Evolutionary conservation across 73 alveolate genomes (phyloP).

Genomic region (Diophrys appendiculata): DNA sequence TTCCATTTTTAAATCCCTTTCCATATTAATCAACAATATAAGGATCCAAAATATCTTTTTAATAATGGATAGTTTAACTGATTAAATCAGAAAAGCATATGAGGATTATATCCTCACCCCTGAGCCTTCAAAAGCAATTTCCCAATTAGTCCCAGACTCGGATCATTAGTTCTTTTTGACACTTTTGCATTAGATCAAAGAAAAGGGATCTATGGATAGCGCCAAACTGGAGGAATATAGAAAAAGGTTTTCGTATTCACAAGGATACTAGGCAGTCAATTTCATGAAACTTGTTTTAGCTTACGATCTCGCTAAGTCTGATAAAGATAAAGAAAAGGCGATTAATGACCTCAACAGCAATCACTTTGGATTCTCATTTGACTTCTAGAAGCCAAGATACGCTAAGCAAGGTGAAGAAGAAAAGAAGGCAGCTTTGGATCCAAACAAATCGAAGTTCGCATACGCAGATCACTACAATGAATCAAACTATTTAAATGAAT

Average conservation of each 20-base stretch:
- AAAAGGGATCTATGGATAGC: too few species aligned
- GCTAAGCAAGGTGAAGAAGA: not conserved
- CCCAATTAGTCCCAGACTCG: constrained; percentile 47
- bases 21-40: too few species aligned
- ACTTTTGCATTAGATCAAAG: constrained; percentile 14
- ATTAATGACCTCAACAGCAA: not conserved
- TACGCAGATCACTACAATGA: not conserved
- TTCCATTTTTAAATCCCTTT: too few species aligned
- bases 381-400: constrained; percentile 25
- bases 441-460: not conserved
- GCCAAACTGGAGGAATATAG: too few species aligned
- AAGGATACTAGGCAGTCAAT: too few species aligned
- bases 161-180: constrained; percentile 27
- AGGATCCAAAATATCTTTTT: too few species aligned
- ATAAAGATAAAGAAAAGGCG: constrained; percentile 19
- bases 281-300: constrained; percentile 7
- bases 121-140: constrained; percentile 33
- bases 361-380: not conserved
- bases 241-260: too few species aligned
- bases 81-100: constrained; percentile 33
- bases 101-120: constrained; percentile 45
- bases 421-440: not conserved
- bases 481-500: too few species aligned
- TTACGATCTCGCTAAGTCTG: constrained; percentile 34
- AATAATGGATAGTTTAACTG: constrained; percentile 27